Evolutionary conservation across 2,329 filamentous ascomycete species (phyloP), one percentile per base, ranked within the genome.

Genomic region (Pestalotiopsis sp.): DNA sequence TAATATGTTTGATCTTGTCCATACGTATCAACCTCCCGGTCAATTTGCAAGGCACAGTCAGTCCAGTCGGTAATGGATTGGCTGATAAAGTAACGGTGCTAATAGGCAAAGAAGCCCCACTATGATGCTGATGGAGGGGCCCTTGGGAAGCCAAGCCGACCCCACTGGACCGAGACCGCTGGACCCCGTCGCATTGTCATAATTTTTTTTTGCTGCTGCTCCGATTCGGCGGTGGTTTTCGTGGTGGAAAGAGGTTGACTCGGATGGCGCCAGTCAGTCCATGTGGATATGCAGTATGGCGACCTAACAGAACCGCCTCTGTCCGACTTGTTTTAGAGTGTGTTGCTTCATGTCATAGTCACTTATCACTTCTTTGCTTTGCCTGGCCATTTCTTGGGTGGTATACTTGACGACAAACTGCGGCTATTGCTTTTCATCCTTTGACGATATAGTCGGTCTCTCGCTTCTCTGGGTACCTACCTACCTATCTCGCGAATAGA

Each of bases 191-290:
- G 14, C 27, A 64, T 49, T 64, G 61, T 64, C 61, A 64, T 64
- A 52, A 64, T 23, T 64, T 64, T 64, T 64, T 64, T 45, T 23
- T 25, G n/a, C 61, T 45, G n/a, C 25, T 36, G 61, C 61, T 64
- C 61, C 61, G 61, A 52, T 64, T 64, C 61, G 61, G 61, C 31
- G 40, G 61, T 2, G 17, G 17, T 38, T 23, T 25, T 38, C 13
- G 58, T 31, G 13, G 57, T 36, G 45, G 41, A 14, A 45, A 45
- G 41, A 45, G 17, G 27, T 36, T 60, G 58, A 60, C 58, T 60
- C 58, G 58, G 23, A 31, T 13, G 58, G 25, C 13, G 56, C 17
- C 12, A 58, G 52, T 58, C 52, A 58, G 11, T 31, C 27, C 25
- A n/a, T 12, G 57, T 36, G 57, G 57, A 25, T 36, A 23, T 49